phyloP scores from a whole-genome alignment of 2,329 filamentous ascomycete species.

The Cytospora piceicola region DNA sequence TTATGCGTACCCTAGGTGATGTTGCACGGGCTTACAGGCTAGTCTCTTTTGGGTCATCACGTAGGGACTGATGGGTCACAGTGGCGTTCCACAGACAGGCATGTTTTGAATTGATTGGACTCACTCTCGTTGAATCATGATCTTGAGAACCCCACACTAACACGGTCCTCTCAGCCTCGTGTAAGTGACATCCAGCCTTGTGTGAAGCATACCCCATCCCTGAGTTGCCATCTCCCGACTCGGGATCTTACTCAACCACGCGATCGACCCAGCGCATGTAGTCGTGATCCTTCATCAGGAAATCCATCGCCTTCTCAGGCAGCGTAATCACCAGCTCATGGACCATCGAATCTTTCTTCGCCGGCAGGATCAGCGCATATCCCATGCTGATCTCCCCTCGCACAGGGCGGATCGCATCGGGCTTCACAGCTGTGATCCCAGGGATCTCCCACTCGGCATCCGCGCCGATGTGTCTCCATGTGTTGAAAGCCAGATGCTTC shows the following conservation, averaged over 20 bases:
- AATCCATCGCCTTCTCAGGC: slow-evolving; percentile 38
- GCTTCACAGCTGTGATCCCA: slow-evolving; percentile 30
- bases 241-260: slow-evolving; percentile 28
- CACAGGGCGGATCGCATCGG: slow-evolving; percentile 40
- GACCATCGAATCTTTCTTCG: slow-evolving; percentile 31
- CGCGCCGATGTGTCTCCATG: slow-evolving; percentile 29
- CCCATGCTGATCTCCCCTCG: slow-evolving; percentile 39
- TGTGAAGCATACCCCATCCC: not conserved
- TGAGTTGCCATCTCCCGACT: not conserved
- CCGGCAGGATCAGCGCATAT: slow-evolving; percentile 41
- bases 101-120: not conserved
- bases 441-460: slow-evolving; percentile 45
- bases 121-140: not conserved
- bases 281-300: slow-evolving; percentile 34
- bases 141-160: not conserved
- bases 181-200: slow-evolving; percentile 1
- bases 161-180: slow-evolving; percentile 2
- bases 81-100: not conserved
- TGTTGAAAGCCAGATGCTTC: slow-evolving; percentile 48
- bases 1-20: not conserved
- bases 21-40: not conserved
- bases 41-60: not conserved
- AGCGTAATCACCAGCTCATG: slow-evolving; percentile 42
- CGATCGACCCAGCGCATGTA: slow-evolving; percentile 39
- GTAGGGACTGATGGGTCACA: too few relatives aligned